phyloP scores from a whole-genome alignment of 257 asterid genomes.

The Nicotiana tabacum region DNA sequence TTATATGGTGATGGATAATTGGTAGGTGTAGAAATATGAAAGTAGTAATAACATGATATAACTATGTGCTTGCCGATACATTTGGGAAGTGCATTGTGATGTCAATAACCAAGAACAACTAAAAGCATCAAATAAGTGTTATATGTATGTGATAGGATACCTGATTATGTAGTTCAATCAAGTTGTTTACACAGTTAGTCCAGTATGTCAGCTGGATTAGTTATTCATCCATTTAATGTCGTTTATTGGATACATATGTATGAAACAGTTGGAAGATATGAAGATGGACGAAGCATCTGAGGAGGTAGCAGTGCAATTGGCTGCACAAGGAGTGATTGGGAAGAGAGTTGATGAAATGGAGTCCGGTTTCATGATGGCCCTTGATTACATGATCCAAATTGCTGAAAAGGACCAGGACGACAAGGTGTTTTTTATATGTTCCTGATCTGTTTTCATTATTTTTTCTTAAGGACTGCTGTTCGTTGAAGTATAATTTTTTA shows the following conservation, averaged over 20 bases:
- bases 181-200: background rate
- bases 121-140: too few species aligned
- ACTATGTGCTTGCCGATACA: too few species aligned
- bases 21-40: background rate
- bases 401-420: constrained; percentile 87
- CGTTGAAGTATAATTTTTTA: background rate
- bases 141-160: too few species aligned
- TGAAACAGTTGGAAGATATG: constrained; percentile 79
- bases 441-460: background rate
- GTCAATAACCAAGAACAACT: too few species aligned
- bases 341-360: constrained; percentile 98
- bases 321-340: constrained; percentile 98
- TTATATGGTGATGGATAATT: background rate
- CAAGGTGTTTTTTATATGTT: constrained; percentile 35
- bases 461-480: background rate
- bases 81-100: too few species aligned
- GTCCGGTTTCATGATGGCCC: constrained; percentile 90
- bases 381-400: constrained; percentile 90
- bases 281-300: constrained; percentile 89
- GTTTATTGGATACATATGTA: constrained; percentile 17
- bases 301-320: constrained; percentile 82
- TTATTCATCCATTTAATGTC: background rate
- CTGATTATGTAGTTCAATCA: background rate
- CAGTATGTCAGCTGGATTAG: background rate
- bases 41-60: background rate